Conservation (phyloP, 257 asterid species). For the Nicotiana knightiana region DNA sequence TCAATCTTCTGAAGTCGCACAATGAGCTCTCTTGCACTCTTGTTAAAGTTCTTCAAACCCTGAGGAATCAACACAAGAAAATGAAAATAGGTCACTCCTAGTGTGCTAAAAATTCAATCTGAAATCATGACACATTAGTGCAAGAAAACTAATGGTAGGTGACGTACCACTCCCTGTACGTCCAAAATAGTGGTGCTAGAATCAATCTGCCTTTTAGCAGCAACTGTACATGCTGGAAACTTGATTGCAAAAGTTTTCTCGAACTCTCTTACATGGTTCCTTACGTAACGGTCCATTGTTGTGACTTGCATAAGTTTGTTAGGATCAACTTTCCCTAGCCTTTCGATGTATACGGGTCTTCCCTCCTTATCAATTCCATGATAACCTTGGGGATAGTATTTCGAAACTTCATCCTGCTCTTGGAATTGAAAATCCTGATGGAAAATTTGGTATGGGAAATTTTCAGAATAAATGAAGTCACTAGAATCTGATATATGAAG, state of each 20-base stretch:
- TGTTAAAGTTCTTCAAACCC: slow-evolving; percentile 71
- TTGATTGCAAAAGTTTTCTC: slow-evolving; percentile 71
- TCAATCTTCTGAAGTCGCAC: slow-evolving; percentile 77
- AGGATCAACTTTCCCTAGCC: slow-evolving; percentile 78
- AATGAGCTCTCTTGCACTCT: slow-evolving; percentile 72
- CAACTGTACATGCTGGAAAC: slow-evolving; percentile 82
- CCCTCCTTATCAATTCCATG: slow-evolving; percentile 88
- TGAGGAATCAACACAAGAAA: slow-evolving; percentile 24
- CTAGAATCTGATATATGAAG: background rate
- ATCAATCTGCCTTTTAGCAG: slow-evolving; percentile 82
- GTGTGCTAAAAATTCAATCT: background rate
- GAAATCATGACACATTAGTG: background rate
- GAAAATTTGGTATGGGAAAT: slow-evolving; percentile 2
- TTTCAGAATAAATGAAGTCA: slow-evolving; percentile 1
- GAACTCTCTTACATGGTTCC: slow-evolving; percentile 69
- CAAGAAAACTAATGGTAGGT: slow-evolving; percentile 10
- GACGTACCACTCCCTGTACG: slow-evolving; percentile 83
- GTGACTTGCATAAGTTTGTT: slow-evolving; percentile 82
- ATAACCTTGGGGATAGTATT: slow-evolving; percentile 75
- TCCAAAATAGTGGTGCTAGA: slow-evolving; percentile 82
- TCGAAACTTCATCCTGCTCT: slow-evolving; percentile 68
- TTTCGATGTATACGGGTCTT: slow-evolving; percentile 80
- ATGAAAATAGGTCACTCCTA: background rate
- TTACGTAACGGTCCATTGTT: slow-evolving; percentile 65
- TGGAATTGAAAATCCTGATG: slow-evolving; percentile 66